Evolutionary conservation across 2,329 filamentous ascomycete species (phyloP).

Genomic region (Onygenales sp.): DNA sequence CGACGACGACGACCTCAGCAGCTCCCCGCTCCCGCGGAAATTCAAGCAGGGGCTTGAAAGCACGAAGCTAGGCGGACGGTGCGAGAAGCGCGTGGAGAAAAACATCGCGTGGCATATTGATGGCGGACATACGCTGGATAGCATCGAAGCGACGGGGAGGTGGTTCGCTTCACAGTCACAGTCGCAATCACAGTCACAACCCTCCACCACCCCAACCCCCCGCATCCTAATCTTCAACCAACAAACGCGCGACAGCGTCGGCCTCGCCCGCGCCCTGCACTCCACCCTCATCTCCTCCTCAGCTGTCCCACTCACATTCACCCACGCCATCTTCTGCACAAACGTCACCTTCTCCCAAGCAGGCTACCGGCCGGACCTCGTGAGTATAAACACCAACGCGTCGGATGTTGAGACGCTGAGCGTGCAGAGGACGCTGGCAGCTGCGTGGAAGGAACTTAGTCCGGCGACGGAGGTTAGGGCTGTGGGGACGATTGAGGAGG

Average conservation of each 20-base stretch:
- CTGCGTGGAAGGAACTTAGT: conserved; percentile 50
- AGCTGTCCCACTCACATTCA: conserved; percentile 43
- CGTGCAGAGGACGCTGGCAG: conserved; percentile 60
- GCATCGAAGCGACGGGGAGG: conserved; percentile 61
- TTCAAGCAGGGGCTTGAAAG: conserved; percentile 57
- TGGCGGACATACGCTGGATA: conserved; percentile 80
- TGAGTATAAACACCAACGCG: conserved; percentile 52
- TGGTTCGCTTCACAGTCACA: conserved; percentile 58
- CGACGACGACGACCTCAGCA: conserved; percentile 21
- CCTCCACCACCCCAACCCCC: conserved; percentile 24
- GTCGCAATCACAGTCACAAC: conserved; percentile 22
- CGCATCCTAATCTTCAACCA: conserved; percentile 83
- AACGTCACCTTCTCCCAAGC: conserved; percentile 58
- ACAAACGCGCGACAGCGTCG: conserved; percentile 67
- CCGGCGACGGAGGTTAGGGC: conserved; percentile 47
- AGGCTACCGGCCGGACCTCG: conserved; percentile 55
- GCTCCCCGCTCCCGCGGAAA: conserved; percentile 44
- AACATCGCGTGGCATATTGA: conserved; percentile 70
- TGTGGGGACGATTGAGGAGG: conserved; percentile 58
- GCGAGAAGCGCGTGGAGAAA: conserved; percentile 55
- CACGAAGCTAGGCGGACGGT: conserved; percentile 65
- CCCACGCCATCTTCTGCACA: conserved; percentile 69
- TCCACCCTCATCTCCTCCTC: conserved; percentile 40
- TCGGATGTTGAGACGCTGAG: conserved; percentile 48
- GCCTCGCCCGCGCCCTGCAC: conserved; percentile 56